Percentiles rank a stretch among this genome's conserved stretches.
These are phyloP conservation scores for Xylaria hypoxylon DNA, from an alignment of 2,329 filamentous ascomycete genomes.

Conservation along the genomic window DNA sequence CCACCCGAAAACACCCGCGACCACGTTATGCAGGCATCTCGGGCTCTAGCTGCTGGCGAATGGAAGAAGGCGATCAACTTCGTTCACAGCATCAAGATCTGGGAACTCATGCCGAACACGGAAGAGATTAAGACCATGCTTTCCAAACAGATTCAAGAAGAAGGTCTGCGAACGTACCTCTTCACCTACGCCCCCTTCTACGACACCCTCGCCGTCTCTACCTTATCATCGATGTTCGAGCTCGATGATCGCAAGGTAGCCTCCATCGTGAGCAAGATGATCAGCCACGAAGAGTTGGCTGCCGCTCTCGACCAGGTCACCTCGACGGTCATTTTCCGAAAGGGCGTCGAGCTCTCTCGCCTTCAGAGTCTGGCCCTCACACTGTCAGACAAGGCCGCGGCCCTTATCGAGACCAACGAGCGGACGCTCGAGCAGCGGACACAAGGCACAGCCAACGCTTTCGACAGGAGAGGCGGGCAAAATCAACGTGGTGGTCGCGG, in stretches of 20 bases:
- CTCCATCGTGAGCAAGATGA: constrained; percentile 99
- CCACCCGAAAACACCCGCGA: constrained; percentile 98
- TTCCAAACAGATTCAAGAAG: constrained; percentile 97
- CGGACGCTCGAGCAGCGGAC: constrained; percentile 96
- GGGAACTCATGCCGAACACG: constrained; percentile 94
- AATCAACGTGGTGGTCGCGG: constrained; percentile 71
- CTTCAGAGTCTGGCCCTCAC: constrained; percentile 95
- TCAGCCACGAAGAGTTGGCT: constrained; percentile 96
- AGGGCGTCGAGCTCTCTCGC: constrained; percentile 96
- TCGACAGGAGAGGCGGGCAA: constrained; percentile 89
- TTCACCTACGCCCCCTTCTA: constrained; percentile 99
- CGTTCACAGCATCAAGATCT: constrained; percentile 99
- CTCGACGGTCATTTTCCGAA: constrained; percentile 97
- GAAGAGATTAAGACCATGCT: constrained; percentile 98
- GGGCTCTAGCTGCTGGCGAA: constrained; percentile 94
- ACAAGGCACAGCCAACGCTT: constrained; percentile 93
- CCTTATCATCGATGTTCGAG: constrained; percentile 94
- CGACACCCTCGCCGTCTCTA: constrained; percentile 90
- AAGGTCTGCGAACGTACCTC: constrained; percentile 96
- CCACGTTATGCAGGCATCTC: constrained; percentile 99
- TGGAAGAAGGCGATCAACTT: constrained; percentile 97
- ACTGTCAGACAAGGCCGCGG: constrained; percentile 94
- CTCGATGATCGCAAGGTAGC: constrained; percentile 89
- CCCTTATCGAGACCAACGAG: constrained; percentile 96
- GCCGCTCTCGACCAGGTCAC: constrained; percentile 98